Evolutionary conservation across 257 asterid genomes (phyloP).

Genomic region (Ophiorrhiza pumila): DNA sequence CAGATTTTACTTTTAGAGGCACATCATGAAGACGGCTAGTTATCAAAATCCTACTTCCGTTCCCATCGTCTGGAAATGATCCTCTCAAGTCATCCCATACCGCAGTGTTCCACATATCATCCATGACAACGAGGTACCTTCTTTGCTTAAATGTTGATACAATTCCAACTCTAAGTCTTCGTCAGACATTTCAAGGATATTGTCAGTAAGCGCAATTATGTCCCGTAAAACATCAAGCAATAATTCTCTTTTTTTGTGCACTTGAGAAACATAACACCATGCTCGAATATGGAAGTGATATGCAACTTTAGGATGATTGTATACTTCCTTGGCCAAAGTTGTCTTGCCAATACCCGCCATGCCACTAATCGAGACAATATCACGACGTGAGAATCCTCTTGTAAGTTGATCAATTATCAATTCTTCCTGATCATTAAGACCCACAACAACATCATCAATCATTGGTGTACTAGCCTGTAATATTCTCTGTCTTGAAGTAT

Average conservation of each 20-base stretch:
- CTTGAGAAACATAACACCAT: slow-evolving; percentile 11
- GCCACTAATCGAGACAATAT: slow-evolving; percentile 9
- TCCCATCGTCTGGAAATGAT: slow-evolving; percentile 17
- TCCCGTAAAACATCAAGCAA: slow-evolving; percentile 1
- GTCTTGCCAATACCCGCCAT: slow-evolving; percentile 25
- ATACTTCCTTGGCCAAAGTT: slow-evolving; percentile 15
- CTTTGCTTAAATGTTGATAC: neutral
- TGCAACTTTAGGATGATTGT: neutral
- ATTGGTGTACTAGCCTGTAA: neutral
- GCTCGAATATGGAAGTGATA: slow-evolving; percentile 15
- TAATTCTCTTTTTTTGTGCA: neutral
- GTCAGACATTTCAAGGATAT: neutral
- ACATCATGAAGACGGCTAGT: slow-evolving; percentile 15
- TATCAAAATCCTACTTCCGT: slow-evolving; percentile 20
- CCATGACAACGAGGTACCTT: slow-evolving; percentile 21
- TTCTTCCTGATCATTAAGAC: neutral
- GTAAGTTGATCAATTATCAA: neutral
- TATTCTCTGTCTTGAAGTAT: no score
- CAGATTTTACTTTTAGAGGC: neutral
- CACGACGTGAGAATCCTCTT: neutral
- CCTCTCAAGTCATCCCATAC: slow-evolving; percentile 3
- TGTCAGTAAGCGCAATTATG: neutral
- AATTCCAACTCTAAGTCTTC: neutral
- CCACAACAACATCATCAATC: neutral
- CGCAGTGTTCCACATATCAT: slow-evolving; percentile 18